Evolutionary conservation across 108 stramenopile genomes (phyloP), one percentile per base, ranked within the genome.

Genomic region (Seminavis robusta): DNA sequence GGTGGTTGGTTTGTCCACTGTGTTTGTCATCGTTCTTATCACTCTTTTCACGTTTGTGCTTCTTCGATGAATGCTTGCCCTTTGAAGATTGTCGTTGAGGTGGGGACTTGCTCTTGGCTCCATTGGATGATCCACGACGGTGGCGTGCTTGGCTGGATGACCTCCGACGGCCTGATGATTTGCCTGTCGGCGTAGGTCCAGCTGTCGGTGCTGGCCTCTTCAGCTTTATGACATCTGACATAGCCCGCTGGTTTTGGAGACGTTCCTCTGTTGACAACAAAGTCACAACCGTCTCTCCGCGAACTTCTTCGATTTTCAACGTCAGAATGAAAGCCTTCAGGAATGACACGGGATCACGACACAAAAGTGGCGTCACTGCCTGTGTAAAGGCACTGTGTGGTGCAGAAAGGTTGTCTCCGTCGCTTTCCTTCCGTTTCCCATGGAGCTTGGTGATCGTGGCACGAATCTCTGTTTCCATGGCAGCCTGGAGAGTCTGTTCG

Each of bases 391-490:
- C 32, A 44, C 67, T 71, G 37, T 77, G 31, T 8, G 53, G 33
- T 10, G 70, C 76, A 28, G 56, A 65, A 13, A 63, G 60, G 17
- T 56, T 63, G 46, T 47, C 54, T 20, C 40, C 51, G 32, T 20
- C 66, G 47, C 28, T 56, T 65, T 52, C 79, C 81, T 1, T 67
- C 43, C 30, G 33, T 66, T 62, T 85, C 41, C 61, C 69, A 47
- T 57, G 59, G 10, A 94, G 56, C 36, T 77, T 82, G 1, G 81
- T 36, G 15, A 90, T 61, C 15, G 58, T 61, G 37, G 69, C 55
- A 16, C 94, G 63, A 30, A 97, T 94, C 61, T 97, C 94, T 32
- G 84, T 83, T 54, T 97, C 94, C 95, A 97, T 97, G 33, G 84
- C 69, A 0, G 76, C 52, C 61, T 89, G 89, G 29, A 97, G 74